Evolutionary conservation across 345 rosid genomes (phyloP).

Genomic region (Salix udensis): DNA sequence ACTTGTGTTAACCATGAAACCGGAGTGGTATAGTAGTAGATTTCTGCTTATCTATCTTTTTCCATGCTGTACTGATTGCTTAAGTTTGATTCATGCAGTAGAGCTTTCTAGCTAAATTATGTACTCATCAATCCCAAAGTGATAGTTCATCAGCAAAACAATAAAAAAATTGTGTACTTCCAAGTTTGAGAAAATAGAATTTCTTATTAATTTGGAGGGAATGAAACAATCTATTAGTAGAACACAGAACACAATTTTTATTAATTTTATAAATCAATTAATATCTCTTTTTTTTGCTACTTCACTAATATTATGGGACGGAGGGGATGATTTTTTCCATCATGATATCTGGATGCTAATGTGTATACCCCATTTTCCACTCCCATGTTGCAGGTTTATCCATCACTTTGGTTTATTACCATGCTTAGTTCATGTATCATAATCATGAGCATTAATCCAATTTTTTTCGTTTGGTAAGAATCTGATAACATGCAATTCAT

Average conservation of each 20-base stretch:
- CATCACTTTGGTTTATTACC: neutral
- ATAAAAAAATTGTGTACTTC: neutral
- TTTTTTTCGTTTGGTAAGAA: neutral
- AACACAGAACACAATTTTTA: neutral
- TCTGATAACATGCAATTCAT: conserved; percentile 2
- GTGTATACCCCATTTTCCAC: neutral
- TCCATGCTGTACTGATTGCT: neutral
- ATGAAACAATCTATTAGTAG: neutral
- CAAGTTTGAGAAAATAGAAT: neutral
- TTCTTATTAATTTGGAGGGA: neutral
- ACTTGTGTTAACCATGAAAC: conserved; percentile 92
- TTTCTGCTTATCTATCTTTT: neutral
- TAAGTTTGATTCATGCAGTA: neutral
- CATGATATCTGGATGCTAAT: neutral
- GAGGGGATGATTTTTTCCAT: neutral
- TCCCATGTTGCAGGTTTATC: neutral
- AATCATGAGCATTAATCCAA: neutral
- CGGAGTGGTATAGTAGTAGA: conserved; percentile 61
- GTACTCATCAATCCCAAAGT: neutral
- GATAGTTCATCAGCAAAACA: neutral
- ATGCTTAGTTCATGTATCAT: neutral
- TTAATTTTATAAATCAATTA: neutral
- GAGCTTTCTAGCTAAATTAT: neutral
- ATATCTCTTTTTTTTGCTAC: neutral
- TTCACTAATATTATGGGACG: neutral